These are phyloP conservation scores for Colletotrichum plurivorum DNA, from an alignment of 2,329 filamentous ascomycete genomes.

Conservation along the genomic window DNA sequence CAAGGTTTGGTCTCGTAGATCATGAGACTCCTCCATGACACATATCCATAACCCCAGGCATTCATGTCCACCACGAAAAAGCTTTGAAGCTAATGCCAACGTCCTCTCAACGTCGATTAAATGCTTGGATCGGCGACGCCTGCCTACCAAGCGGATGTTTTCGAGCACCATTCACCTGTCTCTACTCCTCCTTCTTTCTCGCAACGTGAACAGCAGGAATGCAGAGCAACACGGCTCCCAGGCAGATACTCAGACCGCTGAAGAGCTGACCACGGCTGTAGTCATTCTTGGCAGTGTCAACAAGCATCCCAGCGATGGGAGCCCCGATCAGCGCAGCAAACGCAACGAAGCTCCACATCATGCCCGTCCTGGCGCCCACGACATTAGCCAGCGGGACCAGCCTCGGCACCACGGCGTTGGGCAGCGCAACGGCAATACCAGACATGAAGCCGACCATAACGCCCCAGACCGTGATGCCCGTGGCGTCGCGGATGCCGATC, in stretches of 20 bases:
- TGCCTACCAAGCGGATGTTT: too few relatives aligned
- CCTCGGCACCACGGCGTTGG: slow-evolving; percentile 8
- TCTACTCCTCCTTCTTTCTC: neutral
- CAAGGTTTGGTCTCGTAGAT: too few relatives aligned
- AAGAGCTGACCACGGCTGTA: neutral
- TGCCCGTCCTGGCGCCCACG: slow-evolving; percentile 21
- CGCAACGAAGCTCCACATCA: slow-evolving; percentile 20
- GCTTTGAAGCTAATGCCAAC: too few relatives aligned
- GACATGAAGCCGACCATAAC: slow-evolving; percentile 32
- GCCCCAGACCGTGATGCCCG: slow-evolving; percentile 22
- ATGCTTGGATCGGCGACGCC: too few relatives aligned
- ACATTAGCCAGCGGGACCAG: slow-evolving; percentile 2
- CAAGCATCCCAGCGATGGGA: slow-evolving; percentile 9
- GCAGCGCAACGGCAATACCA: slow-evolving; percentile 16
- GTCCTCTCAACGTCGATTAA: too few relatives aligned
- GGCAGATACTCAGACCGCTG: neutral
- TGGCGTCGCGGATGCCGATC: slow-evolving; percentile 3
- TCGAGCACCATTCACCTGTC: neutral
- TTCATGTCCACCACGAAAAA: too few relatives aligned
- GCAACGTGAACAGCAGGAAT: neutral
- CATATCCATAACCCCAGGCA: too few relatives aligned
- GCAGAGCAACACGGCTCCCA: neutral
- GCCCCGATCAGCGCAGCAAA: slow-evolving; percentile 23
- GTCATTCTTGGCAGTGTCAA: neutral
- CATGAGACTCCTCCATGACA: too few relatives aligned